Conservation (phyloP, 1,139 yeast genomes). For the Kurtzmaniella quercitrusa region DNA sequence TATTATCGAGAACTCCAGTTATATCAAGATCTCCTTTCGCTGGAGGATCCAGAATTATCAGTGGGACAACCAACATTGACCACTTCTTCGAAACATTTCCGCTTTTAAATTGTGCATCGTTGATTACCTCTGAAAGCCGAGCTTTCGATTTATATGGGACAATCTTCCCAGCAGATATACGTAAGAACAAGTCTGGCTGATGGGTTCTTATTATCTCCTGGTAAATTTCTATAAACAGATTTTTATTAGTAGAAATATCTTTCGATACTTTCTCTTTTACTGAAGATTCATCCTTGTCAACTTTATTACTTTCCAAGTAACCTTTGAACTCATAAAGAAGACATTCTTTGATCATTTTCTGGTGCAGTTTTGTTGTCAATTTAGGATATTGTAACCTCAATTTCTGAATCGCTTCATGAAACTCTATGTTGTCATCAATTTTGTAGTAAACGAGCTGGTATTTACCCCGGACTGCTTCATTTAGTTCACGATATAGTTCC, state of each 20-base stretch:
- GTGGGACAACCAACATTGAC: conserved; percentile 22
- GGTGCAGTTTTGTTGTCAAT: conserved; percentile 1
- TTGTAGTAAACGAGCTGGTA: conserved; percentile 35
- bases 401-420: conserved; percentile 13
- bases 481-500: conserved; percentile 23
- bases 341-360: neutral
- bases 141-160: conserved; percentile 8
- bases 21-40: conserved; percentile 31
- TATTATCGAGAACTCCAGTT: conserved; percentile 27
- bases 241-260: neutral
- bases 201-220: conserved; percentile 12
- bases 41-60: conserved; percentile 26
- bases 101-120: neutral
- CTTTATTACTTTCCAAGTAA: neutral
- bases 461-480: conserved; percentile 18
- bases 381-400: conserved; percentile 12
- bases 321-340: neutral
- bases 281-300: neutral
- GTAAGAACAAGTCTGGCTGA: conserved; percentile 21
- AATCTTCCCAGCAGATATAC: conserved; percentile 5
- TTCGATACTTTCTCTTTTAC: neutral
- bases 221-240: neutral
- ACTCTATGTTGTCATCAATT: conserved; percentile 14
- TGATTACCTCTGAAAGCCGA: conserved; percentile 3
- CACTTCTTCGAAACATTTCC: conserved; percentile 4